Evolutionary conservation across 1,139 yeast species (phyloP), one percentile per base, ranked within the genome.

Genomic region (Kodamaea sp.): DNA sequence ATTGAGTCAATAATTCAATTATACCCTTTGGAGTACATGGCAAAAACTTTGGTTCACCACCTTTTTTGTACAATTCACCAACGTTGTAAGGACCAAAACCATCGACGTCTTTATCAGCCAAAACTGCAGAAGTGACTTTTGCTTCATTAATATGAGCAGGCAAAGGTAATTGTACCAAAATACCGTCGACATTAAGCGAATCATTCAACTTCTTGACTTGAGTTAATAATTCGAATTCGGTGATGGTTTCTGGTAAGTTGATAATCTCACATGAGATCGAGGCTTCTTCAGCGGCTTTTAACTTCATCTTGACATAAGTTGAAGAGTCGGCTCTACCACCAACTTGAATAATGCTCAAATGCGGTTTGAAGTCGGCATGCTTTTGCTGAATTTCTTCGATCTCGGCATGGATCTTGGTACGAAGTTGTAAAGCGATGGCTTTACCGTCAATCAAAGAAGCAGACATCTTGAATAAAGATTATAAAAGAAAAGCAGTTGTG

Each of bases 21-120:
- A 90, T 82, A 32, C 98, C 99, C 68, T 87, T 81, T 40, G 99
- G 98, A 32, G 99, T 92, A 66, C 98, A 92, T 27, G 99, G 98
- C 52, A 86, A 72, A 63, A 87, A 92, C 45, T 67, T 62, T 20
- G 98, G 98, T 29, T 75, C 62, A 38, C 98, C 98, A 41, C 87
- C 86, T 52, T 84, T 84, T 67, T 90, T 90, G 55, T 90, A 81
- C 51, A 92, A 75, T 65, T 92, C 97, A 40, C 97, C 97, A 38
- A 87, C 84, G 63, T 92, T 94, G 60, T 64, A 75, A 34, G 95
- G 84, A 37, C 94, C 95, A 57, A 92, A 92, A 1, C 98, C 99
- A 59, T 92, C 99, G 35, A 94, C 97, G 55, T 92, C 99, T 68
- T 92, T 92, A 40, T 73, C 75, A 12, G 89, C 76, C 33, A 71